These are phyloP conservation scores for Nitzschia palea DNA, from an alignment of 108 stramenopile species.

Conservation along the genomic window DNA sequence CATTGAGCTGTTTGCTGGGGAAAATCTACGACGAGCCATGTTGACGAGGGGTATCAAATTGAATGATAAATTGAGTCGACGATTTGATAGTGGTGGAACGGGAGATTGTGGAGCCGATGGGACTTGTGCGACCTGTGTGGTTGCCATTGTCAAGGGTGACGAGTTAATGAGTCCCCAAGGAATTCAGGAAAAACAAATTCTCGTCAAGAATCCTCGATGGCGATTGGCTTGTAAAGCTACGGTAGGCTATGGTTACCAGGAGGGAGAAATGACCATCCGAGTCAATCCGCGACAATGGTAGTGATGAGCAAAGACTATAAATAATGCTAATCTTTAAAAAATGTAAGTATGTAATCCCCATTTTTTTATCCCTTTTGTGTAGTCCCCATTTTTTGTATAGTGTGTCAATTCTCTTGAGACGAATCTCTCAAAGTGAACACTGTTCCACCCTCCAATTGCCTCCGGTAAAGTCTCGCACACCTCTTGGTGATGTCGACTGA, in stretches of 20 bases:
- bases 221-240: constrained; percentile 74
- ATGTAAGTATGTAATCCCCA: too few species aligned
- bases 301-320: not conserved
- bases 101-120: constrained; percentile 70
- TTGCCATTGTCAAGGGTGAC: constrained; percentile 49
- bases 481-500: too few species aligned
- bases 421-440: too few species aligned
- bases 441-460: too few species aligned
- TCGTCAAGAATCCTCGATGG: constrained; percentile 66
- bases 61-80: constrained; percentile 62
- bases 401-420: too few species aligned
- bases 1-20: constrained; percentile 81
- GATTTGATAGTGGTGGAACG: constrained; percentile 56
- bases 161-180: constrained; percentile 59
- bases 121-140: constrained; percentile 69
- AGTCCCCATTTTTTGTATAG: too few species aligned
- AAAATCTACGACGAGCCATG: constrained; percentile 81
- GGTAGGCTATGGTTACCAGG: constrained; percentile 75
- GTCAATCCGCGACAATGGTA: constrained; percentile 79
- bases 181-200: constrained; percentile 59
- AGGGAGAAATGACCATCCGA: constrained; percentile 63
- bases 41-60: constrained; percentile 73
- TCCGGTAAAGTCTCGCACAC: too few species aligned
- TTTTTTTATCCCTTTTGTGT: too few species aligned
- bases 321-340: not conserved